Evolutionary conservation across 148 eudicot species (phyloP), one percentile per base, ranked within the genome.

Genomic region (Spergularia marina): DNA sequence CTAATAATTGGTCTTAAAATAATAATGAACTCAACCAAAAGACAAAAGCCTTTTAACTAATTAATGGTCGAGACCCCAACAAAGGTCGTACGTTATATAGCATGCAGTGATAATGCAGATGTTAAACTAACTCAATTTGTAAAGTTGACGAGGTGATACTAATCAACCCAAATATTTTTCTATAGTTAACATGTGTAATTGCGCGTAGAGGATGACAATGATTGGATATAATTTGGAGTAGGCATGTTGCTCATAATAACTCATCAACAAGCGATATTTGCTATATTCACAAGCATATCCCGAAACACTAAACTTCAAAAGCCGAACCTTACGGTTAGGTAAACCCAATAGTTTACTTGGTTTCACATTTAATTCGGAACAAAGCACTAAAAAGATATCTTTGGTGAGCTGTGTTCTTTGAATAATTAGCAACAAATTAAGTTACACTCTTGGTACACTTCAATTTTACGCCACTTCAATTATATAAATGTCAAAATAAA

Each of bases 271-370:
- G 10, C 41, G 7, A 66, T 44, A 41, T n/a, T 76, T 76, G 58
- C 60, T 10, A 7, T 11, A 30, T 44, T 25, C 34, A 51, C 20
- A 71, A 63, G 74, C 71, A 65, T 53, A 74, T 71, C 68, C 68
- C 47, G 68, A 53, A 78, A 72, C 76, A 78, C 71, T 78, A 78
- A 62, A 72, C 74, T 71, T 74, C 23, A 69, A 75, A 68, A 53
- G 65, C 65, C 75, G 10, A 53, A 40, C 82, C 78, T 53, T 80
- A 13, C 70, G 52, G 60, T 75, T 49, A 68, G 82, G 57, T 69
- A 53, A 69, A 61, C 49, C 10, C 20, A 68, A 39, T 74, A 16
- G 68, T 67, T 79, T 74, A 73, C 60, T 68, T 18, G 14, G n/a
- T 65, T 63, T 47, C 47, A 58, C 61, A 73, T 67, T 75, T 57